Evolutionary conservation across 148 eudicot species (phyloP).

Genomic region (Heliamphora exappendiculata): DNA sequence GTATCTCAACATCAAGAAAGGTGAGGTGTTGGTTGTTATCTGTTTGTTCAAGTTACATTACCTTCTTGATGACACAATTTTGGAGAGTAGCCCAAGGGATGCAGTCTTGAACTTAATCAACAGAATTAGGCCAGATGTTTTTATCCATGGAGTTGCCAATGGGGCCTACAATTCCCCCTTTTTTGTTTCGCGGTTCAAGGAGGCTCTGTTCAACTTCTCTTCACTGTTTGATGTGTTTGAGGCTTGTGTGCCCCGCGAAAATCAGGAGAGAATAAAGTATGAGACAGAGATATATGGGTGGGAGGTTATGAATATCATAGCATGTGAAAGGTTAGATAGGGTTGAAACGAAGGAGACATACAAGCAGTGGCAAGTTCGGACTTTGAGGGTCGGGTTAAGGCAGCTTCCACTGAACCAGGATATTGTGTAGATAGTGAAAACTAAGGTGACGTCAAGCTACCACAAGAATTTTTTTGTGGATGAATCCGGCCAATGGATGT

Average conservation of each 20-base stretch:
- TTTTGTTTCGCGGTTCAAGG: constrained; percentile 16
- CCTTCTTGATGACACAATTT: constrained; percentile 13
- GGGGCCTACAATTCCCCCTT: constrained; percentile 15
- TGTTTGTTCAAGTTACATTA: background rate
- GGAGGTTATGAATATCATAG: constrained; percentile 13
- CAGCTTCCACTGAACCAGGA: constrained; percentile 13
- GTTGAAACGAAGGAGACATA: constrained; percentile 23
- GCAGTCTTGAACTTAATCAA: constrained; percentile 7
- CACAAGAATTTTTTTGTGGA: constrained; percentile 19
- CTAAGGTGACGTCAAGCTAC: constrained; percentile 7
- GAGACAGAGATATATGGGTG: constrained; percentile 12
- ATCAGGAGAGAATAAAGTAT: background rate
- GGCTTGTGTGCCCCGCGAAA: constrained; percentile 5
- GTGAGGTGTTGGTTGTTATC: constrained; percentile 18
- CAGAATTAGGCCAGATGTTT: constrained; percentile 14
- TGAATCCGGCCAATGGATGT: constrained; percentile 16
- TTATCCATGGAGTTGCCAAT: constrained; percentile 12
- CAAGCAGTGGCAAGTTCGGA: constrained; percentile 16
- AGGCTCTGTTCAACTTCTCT: constrained; percentile 17
- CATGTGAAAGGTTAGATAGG: constrained; percentile 17
- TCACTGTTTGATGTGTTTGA: constrained; percentile 19
- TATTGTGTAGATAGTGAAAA: constrained; percentile 7
- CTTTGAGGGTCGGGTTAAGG: constrained; percentile 15
- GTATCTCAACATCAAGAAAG: constrained; percentile 9
- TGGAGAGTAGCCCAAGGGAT: constrained; percentile 20